Percentiles rank a stretch among this genome's conserved stretches.
Evolutionary conservation across 2,329 filamentous ascomycete species (phyloP).

Genomic region (Trichoderma gracile): DNA sequence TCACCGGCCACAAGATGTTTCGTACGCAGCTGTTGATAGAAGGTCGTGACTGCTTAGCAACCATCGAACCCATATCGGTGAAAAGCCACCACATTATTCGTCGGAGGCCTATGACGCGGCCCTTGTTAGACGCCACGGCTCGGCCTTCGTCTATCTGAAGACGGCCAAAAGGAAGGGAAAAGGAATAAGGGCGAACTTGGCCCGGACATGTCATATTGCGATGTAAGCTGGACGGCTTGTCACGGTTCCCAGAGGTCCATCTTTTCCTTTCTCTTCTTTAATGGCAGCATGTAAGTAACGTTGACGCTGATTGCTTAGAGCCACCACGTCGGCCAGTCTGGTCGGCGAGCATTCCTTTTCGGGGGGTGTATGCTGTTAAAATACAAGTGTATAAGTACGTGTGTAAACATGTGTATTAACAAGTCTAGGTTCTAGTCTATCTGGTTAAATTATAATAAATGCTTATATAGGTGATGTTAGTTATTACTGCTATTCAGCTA

Average conservation of each 20-base stretch:
- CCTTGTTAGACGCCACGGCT: neutral
- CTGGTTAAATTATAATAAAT: no score
- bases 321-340: neutral
- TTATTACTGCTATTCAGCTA: no score
- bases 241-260: neutral
- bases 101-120: neutral
- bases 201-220: neutral
- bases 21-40: neutral
- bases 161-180: neutral
- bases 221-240: neutral
- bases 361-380: no score
- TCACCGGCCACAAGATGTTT: neutral
- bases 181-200: neutral
- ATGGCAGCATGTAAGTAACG: neutral
- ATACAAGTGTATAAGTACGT: no score
- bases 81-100: slow-evolving; percentile 1
- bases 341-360: neutral
- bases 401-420: no score
- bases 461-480: no score
- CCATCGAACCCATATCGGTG: neutral
- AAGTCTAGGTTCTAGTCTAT: no score
- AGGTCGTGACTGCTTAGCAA: neutral
- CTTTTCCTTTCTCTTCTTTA: no score
- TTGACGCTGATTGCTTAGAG: neutral
- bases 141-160: neutral